Percentiles rank a stretch among this genome's conserved stretches.
These are phyloP conservation scores for Eucalyptus shirleyi DNA, from an alignment of 345 rosid species.

Conservation along the genomic window DNA sequence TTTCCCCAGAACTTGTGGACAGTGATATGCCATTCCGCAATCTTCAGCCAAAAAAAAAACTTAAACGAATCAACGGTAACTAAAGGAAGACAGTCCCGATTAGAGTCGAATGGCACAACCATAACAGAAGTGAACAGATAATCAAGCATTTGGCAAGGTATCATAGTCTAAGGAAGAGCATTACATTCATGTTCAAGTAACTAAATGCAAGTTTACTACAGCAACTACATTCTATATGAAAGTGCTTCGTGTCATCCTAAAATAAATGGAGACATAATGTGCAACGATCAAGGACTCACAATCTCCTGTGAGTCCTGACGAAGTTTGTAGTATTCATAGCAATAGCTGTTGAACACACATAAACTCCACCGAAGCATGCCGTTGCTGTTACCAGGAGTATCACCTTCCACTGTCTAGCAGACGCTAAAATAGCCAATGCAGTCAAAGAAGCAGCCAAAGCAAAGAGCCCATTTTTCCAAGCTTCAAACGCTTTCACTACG, in stretches of 20 bases:
- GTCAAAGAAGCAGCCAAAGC: slow-evolving; percentile 29
- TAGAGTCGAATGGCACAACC: background rate
- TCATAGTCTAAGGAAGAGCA: background rate
- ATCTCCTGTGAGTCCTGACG: slow-evolving; percentile 78
- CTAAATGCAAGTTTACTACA: background rate
- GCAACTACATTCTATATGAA: background rate
- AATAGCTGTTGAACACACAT: slow-evolving; percentile 46
- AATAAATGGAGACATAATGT: background rate
- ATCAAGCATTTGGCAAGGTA: background rate
- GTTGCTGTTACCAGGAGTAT: slow-evolving; percentile 39
- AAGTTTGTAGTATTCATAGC: slow-evolving; percentile 79
- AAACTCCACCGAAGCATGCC: slow-evolving; percentile 47
- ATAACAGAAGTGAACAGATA: background rate
- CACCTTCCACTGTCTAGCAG: slow-evolving; percentile 67
- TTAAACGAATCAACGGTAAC: background rate
- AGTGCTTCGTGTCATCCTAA: background rate
- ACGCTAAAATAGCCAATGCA: slow-evolving; percentile 54
- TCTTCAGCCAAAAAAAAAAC: background rate
- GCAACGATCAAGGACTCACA: slow-evolving; percentile 6
- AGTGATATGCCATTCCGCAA: background rate
- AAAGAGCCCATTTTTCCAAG: slow-evolving; percentile 52
- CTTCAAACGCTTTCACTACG: slow-evolving; percentile 35
- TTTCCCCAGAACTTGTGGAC: background rate
- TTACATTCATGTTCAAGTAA: background rate
- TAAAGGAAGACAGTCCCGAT: background rate